Conservation (phyloP, 1,284 basidiomycete species). For the Ustilago xerochloae region DNA sequence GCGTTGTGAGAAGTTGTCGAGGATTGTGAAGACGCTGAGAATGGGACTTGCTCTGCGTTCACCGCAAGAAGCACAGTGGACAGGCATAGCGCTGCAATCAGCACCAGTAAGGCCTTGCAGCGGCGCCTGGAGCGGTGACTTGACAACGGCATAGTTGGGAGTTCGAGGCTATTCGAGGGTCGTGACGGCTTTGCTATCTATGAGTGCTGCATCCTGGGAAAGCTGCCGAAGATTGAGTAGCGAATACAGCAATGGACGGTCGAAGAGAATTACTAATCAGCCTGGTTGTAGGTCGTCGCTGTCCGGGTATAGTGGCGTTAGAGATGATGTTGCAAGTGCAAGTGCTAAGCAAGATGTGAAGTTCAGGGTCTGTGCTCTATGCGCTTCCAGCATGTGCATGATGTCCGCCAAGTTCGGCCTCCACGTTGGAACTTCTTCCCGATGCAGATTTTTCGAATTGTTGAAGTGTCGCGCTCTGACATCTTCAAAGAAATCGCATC, state of each 20-base stretch:
- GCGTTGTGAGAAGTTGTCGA: neutral
- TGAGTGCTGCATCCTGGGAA: too few relatives aligned
- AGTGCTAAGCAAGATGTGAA: neutral
- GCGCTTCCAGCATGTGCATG: too few relatives aligned
- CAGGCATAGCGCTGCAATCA: slow-evolving; percentile 22
- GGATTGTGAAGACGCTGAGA: slow-evolving; percentile 1
- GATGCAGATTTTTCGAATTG: too few relatives aligned
- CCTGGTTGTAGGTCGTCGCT: neutral
- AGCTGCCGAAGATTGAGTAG: too few relatives aligned
- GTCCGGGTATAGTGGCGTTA: neutral
- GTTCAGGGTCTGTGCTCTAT: slow-evolving; percentile 18
- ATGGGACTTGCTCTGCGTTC: slow-evolving; percentile 17
- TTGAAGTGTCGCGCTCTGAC: neutral
- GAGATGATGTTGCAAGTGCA: neutral
- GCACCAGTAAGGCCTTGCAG: slow-evolving; percentile 18
- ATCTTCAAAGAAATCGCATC: neutral
- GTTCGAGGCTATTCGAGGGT: too few relatives aligned
- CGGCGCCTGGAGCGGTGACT: slow-evolving; percentile 5
- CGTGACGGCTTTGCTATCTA: too few relatives aligned
- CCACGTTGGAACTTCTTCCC: slow-evolving; percentile 8
- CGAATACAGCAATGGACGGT: too few relatives aligned
- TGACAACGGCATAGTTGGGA: slow-evolving; percentile 18
- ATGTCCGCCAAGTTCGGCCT: slow-evolving; percentile 2
- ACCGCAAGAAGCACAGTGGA: slow-evolving; percentile 15
- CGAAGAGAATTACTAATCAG: too few relatives aligned